Conservation (phyloP, 495 filamentous ascomycete species). For the Podospora sp. region DNA sequence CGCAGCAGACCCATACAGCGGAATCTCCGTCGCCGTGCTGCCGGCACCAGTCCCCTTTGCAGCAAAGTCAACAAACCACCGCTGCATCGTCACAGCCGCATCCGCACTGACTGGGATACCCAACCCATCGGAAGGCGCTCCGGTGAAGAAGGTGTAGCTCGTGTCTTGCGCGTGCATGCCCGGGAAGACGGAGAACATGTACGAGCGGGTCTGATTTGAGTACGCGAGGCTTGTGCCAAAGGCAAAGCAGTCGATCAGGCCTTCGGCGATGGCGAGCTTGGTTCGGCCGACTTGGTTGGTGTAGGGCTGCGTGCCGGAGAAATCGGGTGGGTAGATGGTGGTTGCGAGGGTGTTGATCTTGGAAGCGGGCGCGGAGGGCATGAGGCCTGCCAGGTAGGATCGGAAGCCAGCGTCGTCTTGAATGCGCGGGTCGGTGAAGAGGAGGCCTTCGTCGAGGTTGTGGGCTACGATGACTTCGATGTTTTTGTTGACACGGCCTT, state of each 20-base stretch:
- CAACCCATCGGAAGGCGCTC: background rate
- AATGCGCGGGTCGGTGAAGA: slow-evolving; percentile 22
- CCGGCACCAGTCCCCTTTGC: background rate
- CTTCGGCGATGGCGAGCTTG: slow-evolving; percentile 12
- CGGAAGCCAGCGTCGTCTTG: slow-evolving; percentile 13
- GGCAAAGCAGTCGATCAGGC: slow-evolving; percentile 8
- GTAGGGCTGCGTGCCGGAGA: slow-evolving; percentile 14
- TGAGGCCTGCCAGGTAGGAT: slow-evolving; percentile 1
- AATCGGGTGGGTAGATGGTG: slow-evolving; percentile 16
- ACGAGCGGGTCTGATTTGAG: slow-evolving; percentile 9
- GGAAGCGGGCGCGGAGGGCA: background rate
- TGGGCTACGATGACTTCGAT: slow-evolving; percentile 17
- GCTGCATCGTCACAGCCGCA: slow-evolving; percentile 6
- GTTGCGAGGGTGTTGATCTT: slow-evolving; percentile 13
- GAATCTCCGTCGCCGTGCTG: slow-evolving; percentile 8
- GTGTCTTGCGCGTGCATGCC: slow-evolving; percentile 20
- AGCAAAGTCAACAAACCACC: slow-evolving; percentile 13
- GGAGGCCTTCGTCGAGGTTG: slow-evolving; percentile 17
- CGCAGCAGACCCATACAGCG: slow-evolving; percentile 2
- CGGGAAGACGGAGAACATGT: slow-evolving; percentile 10
- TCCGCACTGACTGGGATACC: background rate
- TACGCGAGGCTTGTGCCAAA: slow-evolving; percentile 10
- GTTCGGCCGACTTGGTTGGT: slow-evolving; percentile 4
- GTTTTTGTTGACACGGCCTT: background rate
- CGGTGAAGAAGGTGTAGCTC: slow-evolving; percentile 18